These are phyloP conservation scores for Penicillium psychrosexuale DNA, from an alignment of 2,329 filamentous ascomycete genomes.

Conservation along the genomic window DNA sequence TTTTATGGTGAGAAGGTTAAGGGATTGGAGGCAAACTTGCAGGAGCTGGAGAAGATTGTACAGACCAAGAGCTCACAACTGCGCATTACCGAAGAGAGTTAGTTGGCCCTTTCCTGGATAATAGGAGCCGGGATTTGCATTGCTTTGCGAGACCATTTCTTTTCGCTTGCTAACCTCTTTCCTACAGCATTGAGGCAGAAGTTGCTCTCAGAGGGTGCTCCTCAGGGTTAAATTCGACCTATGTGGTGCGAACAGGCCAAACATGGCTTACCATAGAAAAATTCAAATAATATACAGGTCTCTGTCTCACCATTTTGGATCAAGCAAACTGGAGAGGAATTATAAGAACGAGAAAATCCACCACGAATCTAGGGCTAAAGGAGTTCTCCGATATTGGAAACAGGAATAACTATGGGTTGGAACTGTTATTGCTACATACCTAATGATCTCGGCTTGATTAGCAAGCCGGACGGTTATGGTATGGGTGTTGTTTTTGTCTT, in stretches of 20 bases:
- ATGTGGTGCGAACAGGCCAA: not conserved
- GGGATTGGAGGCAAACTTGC: constrained; percentile 61
- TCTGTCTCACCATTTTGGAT: not conserved
- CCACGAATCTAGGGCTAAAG: not conserved
- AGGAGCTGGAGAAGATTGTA: constrained; percentile 66
- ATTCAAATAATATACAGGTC: not conserved
- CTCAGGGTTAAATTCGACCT: constrained; percentile 21
- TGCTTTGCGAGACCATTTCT: not conserved
- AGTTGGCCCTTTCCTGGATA: constrained; percentile 22
- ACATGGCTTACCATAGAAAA: not conserved
- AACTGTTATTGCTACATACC: not conserved
- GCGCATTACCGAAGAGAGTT: constrained; percentile 83
- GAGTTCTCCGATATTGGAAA: not conserved
- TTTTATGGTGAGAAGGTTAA: constrained; percentile 69
- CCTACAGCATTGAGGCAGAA: constrained; percentile 51
- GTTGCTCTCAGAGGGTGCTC: constrained; percentile 44
- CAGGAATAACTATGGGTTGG: not conserved
- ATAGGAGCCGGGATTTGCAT: not conserved
- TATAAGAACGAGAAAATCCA: not conserved
- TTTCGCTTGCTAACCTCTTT: constrained; percentile 18
- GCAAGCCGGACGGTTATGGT: not conserved
- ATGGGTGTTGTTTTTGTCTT: not conserved
- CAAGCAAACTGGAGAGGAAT: not conserved
- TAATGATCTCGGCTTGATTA: not conserved
- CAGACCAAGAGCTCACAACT: constrained; percentile 78